A percentile compares a stretch with the other conserved stretches of the same genome.
phyloP scores from a whole-genome alignment of 106 monocot species.

The Amphibolis antarctica region DNA sequence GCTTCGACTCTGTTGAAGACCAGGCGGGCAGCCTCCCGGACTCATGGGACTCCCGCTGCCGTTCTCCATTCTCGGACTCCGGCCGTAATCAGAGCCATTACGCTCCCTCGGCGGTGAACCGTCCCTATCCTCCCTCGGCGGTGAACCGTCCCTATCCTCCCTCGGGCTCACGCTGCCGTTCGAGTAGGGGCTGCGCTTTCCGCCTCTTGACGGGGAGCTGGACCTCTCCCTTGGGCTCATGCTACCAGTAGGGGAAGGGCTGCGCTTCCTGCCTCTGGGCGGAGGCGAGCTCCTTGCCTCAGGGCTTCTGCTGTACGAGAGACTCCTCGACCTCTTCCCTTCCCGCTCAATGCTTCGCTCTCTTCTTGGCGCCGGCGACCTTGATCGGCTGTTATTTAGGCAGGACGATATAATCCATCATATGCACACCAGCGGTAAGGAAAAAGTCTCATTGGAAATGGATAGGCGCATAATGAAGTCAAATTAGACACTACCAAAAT shows the following conservation, averaged over 20 bases:
- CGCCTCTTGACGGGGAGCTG: too few relatives aligned
- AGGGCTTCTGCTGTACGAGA: constrained; percentile 54
- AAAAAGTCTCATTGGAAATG: too few relatives aligned
- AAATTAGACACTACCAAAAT: too few relatives aligned
- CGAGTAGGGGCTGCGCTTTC: too few relatives aligned
- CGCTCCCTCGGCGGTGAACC: constrained; percentile 27
- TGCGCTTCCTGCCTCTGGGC: constrained; percentile 27
- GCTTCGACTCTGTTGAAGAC: neutral
- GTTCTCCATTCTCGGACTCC: constrained; percentile 37
- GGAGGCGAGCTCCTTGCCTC: constrained; percentile 22
- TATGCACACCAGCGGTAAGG: neutral
- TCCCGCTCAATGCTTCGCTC: constrained; percentile 31
- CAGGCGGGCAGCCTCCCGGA: constrained; percentile 5
- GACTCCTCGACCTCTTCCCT: constrained; percentile 56
- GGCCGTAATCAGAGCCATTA: constrained; percentile 47
- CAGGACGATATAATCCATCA: neutral
- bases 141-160: too few relatives aligned
- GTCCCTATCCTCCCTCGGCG: constrained; percentile 26
- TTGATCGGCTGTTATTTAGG: constrained; percentile 40
- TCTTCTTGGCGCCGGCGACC: constrained; percentile 56
- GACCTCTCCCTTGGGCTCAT: constrained; percentile 25
- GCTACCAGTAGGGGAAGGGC: constrained; percentile 39
- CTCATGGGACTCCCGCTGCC: constrained; percentile 15
- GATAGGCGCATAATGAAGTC: too few relatives aligned
- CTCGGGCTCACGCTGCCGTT: too few relatives aligned